These are phyloP conservation scores for Dorcoceras hygrometricum DNA, from an alignment of 257 asterid species.

Conservation along the genomic window DNA sequence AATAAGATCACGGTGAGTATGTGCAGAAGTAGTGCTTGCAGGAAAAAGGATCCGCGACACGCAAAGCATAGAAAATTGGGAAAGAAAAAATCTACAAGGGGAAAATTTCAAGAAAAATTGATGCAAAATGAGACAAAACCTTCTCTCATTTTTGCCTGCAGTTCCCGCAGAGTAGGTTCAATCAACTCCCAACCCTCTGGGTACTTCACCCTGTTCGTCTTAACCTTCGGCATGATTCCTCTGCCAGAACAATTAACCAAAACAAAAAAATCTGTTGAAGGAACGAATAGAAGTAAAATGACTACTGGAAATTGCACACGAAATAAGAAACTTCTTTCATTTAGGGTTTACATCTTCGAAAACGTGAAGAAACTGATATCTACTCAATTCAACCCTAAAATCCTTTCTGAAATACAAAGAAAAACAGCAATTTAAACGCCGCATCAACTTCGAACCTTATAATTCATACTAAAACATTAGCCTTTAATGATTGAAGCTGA, in stretches of 20 bases:
- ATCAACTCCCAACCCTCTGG: conserved; percentile 52
- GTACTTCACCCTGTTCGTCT: conserved; percentile 46
- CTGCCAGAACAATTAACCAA: conserved; percentile 25
- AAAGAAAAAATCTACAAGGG: background rate
- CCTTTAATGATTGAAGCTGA: too few species aligned
- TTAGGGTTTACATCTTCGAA: too few species aligned
- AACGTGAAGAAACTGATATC: too few species aligned
- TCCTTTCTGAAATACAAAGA: too few species aligned
- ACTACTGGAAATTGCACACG: too few species aligned
- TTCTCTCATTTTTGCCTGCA: conserved; percentile 57
- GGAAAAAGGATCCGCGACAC: too few species aligned
- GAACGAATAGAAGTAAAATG: background rate
- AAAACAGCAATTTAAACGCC: too few species aligned
- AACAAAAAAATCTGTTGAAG: background rate
- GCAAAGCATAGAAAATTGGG: background rate
- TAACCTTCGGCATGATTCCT: conserved; percentile 46
- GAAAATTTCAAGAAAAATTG: background rate
- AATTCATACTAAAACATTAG: too few species aligned
- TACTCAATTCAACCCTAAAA: too few species aligned
- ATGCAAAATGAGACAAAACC: conserved; percentile 24
- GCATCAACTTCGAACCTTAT: too few species aligned
- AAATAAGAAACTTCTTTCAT: too few species aligned
- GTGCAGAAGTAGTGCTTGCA: too few species aligned
- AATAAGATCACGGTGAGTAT: background rate
- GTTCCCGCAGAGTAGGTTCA: conserved; percentile 47